Base-by-base conservation (phyloP, 2,329 filamentous ascomycete genomes). In the Gyromitra esculenta region DNA sequence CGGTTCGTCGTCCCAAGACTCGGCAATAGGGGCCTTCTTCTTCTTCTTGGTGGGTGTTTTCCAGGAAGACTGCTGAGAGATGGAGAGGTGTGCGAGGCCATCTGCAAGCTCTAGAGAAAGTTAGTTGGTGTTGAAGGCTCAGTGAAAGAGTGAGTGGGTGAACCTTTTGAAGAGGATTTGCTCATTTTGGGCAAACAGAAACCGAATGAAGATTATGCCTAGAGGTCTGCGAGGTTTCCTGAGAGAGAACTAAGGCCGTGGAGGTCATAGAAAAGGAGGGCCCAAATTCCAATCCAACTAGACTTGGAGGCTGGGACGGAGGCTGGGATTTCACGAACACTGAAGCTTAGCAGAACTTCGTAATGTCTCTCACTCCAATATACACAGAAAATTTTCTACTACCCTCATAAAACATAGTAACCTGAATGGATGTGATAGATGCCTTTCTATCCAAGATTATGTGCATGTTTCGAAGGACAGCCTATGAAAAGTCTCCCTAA, bases 1-100 rank as follows among this genome's bases (percentile, higher is more conserved):
- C 41, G 87, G 86, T 72, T 92, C 92, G 81, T 96, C 91, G 84
- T 94, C 91, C 92, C 92, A 94, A 56, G 90, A 92, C 79, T 94
- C 92, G 68, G 87, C 88, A 21, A 91, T 85, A 52, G 82, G 74
- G 69, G 83, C 80, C 78, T 85, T 85, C 74, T 84, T 84, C 66
- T 80, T 80, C 21, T 45, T 57, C 41, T 82, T 48, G 45, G 21
- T 64, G 11, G 65, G 37, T 18, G 57, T 56, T 48, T 72, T 66
- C 15, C 39, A 9, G 18, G 15, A 0, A 63, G 73, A 37, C 11
- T 73, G 60, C 25, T 57, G 31, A 21, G 64, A 31, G 48, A 76
- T 69, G 7, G 59, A 54, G 43, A 77, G 68, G 41, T 69, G 50
- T 4, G 63, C 56, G 50, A 76, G 70, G 52, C 45, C 54, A 39